These are phyloP conservation scores for Podospora conica DNA, from an alignment of 495 filamentous ascomycete genomes.

Conservation along the genomic window DNA sequence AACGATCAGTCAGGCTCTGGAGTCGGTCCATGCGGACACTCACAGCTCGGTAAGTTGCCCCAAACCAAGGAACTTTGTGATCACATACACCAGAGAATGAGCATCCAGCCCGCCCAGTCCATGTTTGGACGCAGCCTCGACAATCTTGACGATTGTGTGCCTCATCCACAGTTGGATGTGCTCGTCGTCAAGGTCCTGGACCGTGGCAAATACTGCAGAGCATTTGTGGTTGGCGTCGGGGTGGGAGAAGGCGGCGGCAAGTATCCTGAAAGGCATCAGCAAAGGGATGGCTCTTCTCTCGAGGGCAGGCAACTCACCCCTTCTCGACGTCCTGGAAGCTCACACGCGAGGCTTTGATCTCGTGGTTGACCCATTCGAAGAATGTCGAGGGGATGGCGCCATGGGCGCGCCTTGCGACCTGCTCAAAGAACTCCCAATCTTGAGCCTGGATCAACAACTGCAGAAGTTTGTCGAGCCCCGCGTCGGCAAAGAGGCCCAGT, in stretches of 20 bases:
- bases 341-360: constrained; percentile 1
- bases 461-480: constrained; percentile 7
- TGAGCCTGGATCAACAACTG: constrained; percentile 1
- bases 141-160: background rate
- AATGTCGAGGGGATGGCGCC: constrained; percentile 3
- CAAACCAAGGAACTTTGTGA: background rate
- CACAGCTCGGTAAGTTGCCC: background rate
- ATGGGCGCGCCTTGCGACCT: constrained; percentile 2
- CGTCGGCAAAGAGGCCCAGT: constrained; percentile 3
- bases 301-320: constrained; percentile 1
- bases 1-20: background rate
- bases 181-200: background rate
- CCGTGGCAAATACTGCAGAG: background rate
- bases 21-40: background rate
- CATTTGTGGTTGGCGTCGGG: background rate
- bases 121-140: background rate
- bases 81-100: background rate
- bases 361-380: constrained; percentile 10
- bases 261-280: background rate
- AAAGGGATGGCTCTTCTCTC: background rate
- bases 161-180: background rate
- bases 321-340: constrained; percentile 7
- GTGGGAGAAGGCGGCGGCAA: background rate
- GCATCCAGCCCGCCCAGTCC: constrained; percentile 4
- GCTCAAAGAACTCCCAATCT: constrained; percentile 17